These are phyloP conservation scores for Aspergillus funiculosus DNA, from an alignment of 495 filamentous ascomycete genomes.

Conservation along the genomic window DNA sequence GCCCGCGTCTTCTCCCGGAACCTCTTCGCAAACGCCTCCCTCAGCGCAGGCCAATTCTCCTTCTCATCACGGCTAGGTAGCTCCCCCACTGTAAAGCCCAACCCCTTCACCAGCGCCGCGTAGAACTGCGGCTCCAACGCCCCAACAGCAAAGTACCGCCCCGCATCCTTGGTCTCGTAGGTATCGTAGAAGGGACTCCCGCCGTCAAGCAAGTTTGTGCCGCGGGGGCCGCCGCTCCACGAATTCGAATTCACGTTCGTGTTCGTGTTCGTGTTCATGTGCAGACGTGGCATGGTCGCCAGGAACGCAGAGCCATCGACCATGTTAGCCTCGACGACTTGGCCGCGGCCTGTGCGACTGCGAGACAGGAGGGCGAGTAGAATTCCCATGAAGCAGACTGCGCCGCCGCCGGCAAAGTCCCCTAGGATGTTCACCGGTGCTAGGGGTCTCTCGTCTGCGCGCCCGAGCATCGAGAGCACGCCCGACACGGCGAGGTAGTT, in stretches of 20 bases:
- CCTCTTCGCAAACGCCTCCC: conserved; percentile 49
- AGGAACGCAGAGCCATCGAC: conserved; percentile 81
- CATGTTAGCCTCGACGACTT: conserved; percentile 95
- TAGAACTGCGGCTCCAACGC: conserved; percentile 88
- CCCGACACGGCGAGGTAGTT: conserved; percentile 92
- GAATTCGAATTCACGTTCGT: too few species aligned
- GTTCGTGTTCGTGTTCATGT: conserved; percentile 48
- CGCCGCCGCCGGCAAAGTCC: conserved; percentile 91
- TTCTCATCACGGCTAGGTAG: conserved; percentile 53
- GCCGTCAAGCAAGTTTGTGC: conserved; percentile 73
- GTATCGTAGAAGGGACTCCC: conserved; percentile 85
- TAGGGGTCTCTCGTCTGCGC: conserved; percentile 60
- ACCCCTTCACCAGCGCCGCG: conserved; percentile 53
- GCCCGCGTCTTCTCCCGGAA: conserved; percentile 69
- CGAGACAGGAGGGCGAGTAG: conserved; percentile 42
- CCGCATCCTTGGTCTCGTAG: conserved; percentile 75
- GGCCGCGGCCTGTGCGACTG: conserved; percentile 56
- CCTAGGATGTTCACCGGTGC: conserved; percentile 78
- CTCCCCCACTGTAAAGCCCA: conserved; percentile 48
- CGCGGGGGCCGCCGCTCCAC: conserved; percentile 56
- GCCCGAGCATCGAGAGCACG: conserved; percentile 68
- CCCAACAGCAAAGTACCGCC: conserved; percentile 81
- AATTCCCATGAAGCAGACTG: conserved; percentile 59
- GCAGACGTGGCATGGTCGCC: conserved; percentile 66
- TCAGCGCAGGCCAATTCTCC: conserved; percentile 59